Evolutionary conservation across 1,139 yeast genomes (phyloP).

Genomic region (Suhomyces yuchorum): DNA sequence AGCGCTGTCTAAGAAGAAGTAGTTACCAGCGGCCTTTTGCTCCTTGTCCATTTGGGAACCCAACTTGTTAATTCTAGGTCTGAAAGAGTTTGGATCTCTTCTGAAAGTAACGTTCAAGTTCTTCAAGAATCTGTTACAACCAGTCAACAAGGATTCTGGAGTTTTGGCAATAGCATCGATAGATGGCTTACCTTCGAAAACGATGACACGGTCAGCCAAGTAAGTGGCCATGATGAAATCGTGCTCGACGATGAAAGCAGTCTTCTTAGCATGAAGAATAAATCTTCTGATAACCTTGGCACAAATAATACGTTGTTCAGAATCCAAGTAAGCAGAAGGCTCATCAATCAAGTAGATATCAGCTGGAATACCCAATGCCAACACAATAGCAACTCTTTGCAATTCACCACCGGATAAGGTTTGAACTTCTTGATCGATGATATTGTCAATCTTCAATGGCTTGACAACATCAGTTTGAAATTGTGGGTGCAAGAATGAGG

Average conservation of each 20-base stretch:
- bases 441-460: conserved; percentile 90
- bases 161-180: conserved; percentile 76
- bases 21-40: conserved; percentile 88
- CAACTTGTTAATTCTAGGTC: conserved; percentile 97
- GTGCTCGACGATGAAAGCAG: conserved; percentile 98
- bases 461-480: conserved; percentile 97
- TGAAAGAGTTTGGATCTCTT: conserved; percentile 96
- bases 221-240: conserved; percentile 99
- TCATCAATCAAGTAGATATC: conserved; percentile 96
- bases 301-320: conserved; percentile 99
- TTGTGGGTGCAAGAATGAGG: conserved; percentile 92
- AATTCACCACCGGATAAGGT: conserved; percentile 98
- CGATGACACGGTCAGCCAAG: conserved; percentile 97
- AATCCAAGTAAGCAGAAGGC: conserved; percentile 97
- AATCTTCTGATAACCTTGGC: conserved; percentile 97
- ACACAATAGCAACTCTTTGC: conserved; percentile 97
- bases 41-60: conserved; percentile 99
- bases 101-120: conserved; percentile 97
- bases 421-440: conserved; percentile 96
- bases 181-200: conserved; percentile 94
- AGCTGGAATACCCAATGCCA: conserved; percentile 92
- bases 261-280: conserved; percentile 92
- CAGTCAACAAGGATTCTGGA: conserved; percentile 92
- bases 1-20: conserved; percentile 84
- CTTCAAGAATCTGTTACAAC: conserved; percentile 96